Evolutionary conservation across 2,329 filamentous ascomycete genomes (phyloP), one percentile per base, ranked within the genome.

Genomic region (Arthrobotrys musiformis): DNA sequence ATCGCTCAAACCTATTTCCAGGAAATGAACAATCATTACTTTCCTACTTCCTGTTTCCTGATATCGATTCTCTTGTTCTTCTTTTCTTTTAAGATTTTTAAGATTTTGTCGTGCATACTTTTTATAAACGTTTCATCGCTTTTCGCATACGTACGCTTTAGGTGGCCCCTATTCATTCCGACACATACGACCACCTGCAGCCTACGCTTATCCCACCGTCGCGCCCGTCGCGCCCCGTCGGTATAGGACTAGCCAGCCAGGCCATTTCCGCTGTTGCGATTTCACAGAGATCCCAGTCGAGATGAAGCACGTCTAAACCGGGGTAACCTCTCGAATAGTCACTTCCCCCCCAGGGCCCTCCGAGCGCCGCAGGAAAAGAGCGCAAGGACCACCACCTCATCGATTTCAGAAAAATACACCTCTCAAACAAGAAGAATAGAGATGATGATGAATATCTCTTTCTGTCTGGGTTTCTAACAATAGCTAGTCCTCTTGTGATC

Each of bases 231-330:
- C 42, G 17, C 37, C 37, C 11, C 5, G 13, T 15, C 37, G 6
- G 5, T 8, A 46, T n/a, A n/a, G n/a, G n/a, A n/a, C n/a, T n/a
- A n/a, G n/a, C n/a, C n/a, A n/a, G n/a, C n/a, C n/a, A n/a, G n/a
- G n/a, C n/a, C n/a, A n/a, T n/a, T n/a, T n/a, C n/a, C n/a, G n/a
- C n/a, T n/a, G n/a, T 56, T 17, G 50, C 50, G 28, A 56, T 22
- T 56, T 56, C 0, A 50, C 33, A n/a, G 22, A 54, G 26, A 50
- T 30, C 48, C 24, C 28, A 28, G 44, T 63, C 58, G 19, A 63
- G 26, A 46, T 75, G 70, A 75, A 75, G 70, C 70, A 68, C 63
- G 30, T 54, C 35, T 46, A 56, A 35, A 60, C 63, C 44, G 44
- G 70, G 69, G 60, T 50, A 42, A 24, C 17, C 22, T 30, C 17